A percentile compares a stretch with the other conserved stretches of the same genome.
These are phyloP conservation scores for Zostera marina DNA, from an alignment of 116 monocot species.

Conservation along the genomic window DNA sequence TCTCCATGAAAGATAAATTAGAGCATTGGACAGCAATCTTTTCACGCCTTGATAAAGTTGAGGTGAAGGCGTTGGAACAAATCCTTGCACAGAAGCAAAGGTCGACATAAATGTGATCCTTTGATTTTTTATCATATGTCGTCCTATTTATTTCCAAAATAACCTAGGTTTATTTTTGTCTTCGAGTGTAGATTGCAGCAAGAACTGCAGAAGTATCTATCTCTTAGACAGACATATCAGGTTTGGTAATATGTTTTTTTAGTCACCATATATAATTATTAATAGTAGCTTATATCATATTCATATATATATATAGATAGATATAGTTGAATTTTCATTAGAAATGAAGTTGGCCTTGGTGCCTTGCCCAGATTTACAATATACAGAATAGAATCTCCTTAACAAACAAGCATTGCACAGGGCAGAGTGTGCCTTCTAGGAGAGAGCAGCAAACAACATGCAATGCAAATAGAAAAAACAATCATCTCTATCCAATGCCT, in stretches of 20 bases:
- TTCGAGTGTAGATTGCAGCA: slow-evolving; percentile 89
- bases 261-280: not conserved
- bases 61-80: slow-evolving; percentile 89
- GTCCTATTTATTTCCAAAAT: not conserved
- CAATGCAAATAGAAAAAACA: no score
- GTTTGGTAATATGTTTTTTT: slow-evolving; percentile 19
- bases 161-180: slow-evolving; percentile 18
- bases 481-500: no score
- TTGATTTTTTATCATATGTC: not conserved
- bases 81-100: slow-evolving; percentile 90
- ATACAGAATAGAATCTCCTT: no score
- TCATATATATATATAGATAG: no score
- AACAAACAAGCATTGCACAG: no score
- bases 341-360: no score
- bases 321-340: no score
- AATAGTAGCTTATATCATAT: not conserved
- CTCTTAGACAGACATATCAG: slow-evolving; percentile 64
- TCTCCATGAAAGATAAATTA: slow-evolving; percentile 54
- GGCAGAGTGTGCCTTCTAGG: no score
- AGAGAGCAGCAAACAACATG: no score
- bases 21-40: slow-evolving; percentile 60
- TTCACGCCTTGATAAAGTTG: slow-evolving; percentile 70
- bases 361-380: no score
- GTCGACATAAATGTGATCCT: slow-evolving; percentile 13
- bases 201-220: slow-evolving; percentile 85